A percentile compares a stretch with the other conserved stretches of the same genome.
Evolutionary conservation across 2,329 filamentous ascomycete genomes (phyloP).

Genomic region (Talaromyces sp.): DNA sequence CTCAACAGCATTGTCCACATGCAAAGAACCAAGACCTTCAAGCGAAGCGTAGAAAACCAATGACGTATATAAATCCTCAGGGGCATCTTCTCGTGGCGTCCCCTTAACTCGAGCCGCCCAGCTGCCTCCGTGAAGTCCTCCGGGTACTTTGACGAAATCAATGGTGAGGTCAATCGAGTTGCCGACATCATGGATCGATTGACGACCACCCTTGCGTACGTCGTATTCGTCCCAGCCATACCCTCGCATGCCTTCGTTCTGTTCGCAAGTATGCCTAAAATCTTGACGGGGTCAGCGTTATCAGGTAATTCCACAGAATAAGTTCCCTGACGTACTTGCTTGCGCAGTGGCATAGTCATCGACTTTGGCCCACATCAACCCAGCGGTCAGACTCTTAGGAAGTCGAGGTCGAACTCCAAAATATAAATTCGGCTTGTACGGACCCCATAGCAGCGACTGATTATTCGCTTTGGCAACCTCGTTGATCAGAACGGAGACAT

Average conservation of each 20-base stretch:
- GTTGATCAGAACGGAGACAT: slow-evolving; percentile 33
- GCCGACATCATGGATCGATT: slow-evolving; percentile 83
- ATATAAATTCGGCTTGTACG: slow-evolving; percentile 89
- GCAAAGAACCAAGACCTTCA: slow-evolving; percentile 67
- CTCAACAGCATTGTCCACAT: slow-evolving; percentile 50
- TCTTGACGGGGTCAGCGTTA: slow-evolving; percentile 37
- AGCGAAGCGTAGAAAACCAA: slow-evolving; percentile 77
- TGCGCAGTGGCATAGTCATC: slow-evolving; percentile 73
- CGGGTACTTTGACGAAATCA: slow-evolving; percentile 87
- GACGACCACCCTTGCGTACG: slow-evolving; percentile 75
- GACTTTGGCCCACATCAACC: slow-evolving; percentile 82
- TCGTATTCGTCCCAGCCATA: slow-evolving; percentile 99
- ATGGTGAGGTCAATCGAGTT: slow-evolving; percentile 90
- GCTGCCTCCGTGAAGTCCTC: slow-evolving; percentile 77
- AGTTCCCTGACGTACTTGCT: slow-evolving; percentile 54
- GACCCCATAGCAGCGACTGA: slow-evolving; percentile 88
- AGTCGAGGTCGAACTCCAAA: slow-evolving; percentile 82
- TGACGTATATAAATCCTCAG: slow-evolving; percentile 64
- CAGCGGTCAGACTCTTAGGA: slow-evolving; percentile 73
- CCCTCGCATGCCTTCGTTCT: slow-evolving; percentile 85
- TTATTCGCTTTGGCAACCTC: slow-evolving; percentile 55
- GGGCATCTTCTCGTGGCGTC: slow-evolving; percentile 63
- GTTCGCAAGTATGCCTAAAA: slow-evolving; percentile 92
- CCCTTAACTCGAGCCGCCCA: slow-evolving; percentile 91
- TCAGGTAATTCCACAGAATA: not conserved